These are phyloP conservation scores for Xylaria sp. DNA, from an alignment of 2,329 filamentous ascomycete species.

Conservation along the genomic window DNA sequence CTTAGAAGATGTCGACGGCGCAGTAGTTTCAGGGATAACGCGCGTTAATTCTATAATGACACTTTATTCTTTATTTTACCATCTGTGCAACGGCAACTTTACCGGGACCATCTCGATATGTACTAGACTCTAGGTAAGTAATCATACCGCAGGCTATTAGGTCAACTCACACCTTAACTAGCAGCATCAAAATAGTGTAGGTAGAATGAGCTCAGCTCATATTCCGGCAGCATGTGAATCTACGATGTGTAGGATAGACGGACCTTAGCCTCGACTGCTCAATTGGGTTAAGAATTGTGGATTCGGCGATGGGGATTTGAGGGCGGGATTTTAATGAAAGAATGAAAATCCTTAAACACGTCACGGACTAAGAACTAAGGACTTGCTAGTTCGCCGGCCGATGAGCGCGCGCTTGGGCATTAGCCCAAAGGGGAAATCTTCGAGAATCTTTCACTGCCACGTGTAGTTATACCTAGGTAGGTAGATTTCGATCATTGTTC, in stretches of 20 bases:
- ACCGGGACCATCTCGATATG: slow-evolving; percentile 5
- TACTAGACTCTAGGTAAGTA: background rate
- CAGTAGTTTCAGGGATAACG: slow-evolving; percentile 28
- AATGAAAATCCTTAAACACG: slow-evolving; percentile 1
- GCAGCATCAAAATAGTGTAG: background rate
- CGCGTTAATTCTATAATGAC: background rate
- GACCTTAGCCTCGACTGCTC: background rate
- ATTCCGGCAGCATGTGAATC: background rate
- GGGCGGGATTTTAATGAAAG: background rate
- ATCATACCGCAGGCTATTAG: no score
- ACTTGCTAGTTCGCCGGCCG: background rate
- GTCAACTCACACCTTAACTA: background rate
- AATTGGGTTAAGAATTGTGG: background rate
- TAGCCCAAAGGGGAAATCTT: slow-evolving; percentile 29
- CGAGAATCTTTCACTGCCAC: slow-evolving; percentile 28
- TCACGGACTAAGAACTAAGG: background rate
- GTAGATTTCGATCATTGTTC: background rate
- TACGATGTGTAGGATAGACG: background rate
- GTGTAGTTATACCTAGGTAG: slow-evolving; percentile 16
- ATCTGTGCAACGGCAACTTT: slow-evolving; percentile 14
- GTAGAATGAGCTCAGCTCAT: background rate
- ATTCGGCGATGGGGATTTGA: background rate
- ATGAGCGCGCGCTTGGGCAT: background rate
- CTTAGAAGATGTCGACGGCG: slow-evolving; percentile 15
- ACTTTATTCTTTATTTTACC: slow-evolving; percentile 4